Base-by-base conservation (phyloP, 441 rosid genomes). In the Populus hybrid region DNA sequence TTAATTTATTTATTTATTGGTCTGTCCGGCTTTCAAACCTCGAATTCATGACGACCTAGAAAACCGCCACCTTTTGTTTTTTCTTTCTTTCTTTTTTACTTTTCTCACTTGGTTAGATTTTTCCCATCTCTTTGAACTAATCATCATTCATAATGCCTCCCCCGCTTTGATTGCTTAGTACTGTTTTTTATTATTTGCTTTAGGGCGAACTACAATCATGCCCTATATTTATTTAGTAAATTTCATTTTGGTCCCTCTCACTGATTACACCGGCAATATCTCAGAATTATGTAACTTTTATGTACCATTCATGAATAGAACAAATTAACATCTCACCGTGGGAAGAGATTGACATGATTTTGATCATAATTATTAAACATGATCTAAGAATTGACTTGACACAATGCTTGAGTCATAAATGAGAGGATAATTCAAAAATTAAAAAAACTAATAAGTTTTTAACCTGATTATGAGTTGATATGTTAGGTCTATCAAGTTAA, bases 41-140 rank as follows among this genome's bases (percentile, higher is more conserved):
- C 50, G 16, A 40, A 40, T 40, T 40, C 71, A 46, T 40, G 81
- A 83, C 70, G n/a, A 40, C 84, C 86, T 61, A 82, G 79, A 82
- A 78, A 84, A 72, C 81, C 69, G 88, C 77, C 81, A 65, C 67
- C 63, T 57, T 67, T 63, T 16, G 75, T 20, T 53, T 18, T 40
- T 77, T 64, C 16, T 46, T 77, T 81, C 11, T 28, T 21, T 34
- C 20, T 21, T n/a, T 65, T 24, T 59, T 38, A 26, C 26, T 16
- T 20, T 70, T 32, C 24, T 64, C 28, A 6, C 84, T 2, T 20
- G 10, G 63, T 57, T 57, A 18, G 10, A 57, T 57, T 20, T 57
- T 57, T 57, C 50, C 50, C 50, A 40, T 10, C 12, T 40, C 50
- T 40, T 40, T 40, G 3, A 12, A 40, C 16, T 10, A 40, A 40